These are phyloP conservation scores for Lenwebbia sp. DNA, from an alignment of 345 rosid genomes.

Conservation along the genomic window DNA sequence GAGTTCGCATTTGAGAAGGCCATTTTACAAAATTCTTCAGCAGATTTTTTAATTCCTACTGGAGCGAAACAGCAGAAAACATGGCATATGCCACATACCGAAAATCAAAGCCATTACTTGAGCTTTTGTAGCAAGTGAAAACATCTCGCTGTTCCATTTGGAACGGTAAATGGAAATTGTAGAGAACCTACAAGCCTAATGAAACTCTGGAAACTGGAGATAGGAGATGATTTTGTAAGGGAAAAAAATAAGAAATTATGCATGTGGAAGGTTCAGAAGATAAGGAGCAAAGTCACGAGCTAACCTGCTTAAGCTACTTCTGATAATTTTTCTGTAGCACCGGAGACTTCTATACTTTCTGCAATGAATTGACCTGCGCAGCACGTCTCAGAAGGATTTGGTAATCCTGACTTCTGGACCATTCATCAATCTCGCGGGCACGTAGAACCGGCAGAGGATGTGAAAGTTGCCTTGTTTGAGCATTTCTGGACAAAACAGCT, in stretches of 20 bases:
- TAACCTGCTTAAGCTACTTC: slow-evolving; percentile 4
- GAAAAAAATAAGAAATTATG: neutral
- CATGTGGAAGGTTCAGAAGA: neutral
- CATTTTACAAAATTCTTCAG: neutral
- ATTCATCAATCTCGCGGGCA: slow-evolving; percentile 90
- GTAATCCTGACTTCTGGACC: slow-evolving; percentile 82
- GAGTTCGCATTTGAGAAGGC: neutral
- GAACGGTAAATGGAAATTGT: neutral
- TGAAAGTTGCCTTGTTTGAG: slow-evolving; percentile 88
- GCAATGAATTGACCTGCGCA: slow-evolving; percentile 15
- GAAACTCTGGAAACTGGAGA: neutral
- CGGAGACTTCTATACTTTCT: slow-evolving; percentile 20
- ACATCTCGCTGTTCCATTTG: neutral
- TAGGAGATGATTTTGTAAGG: neutral
- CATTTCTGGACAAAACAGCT: slow-evolving; percentile 45
- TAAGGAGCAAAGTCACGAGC: neutral
- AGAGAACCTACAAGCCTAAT: neutral
- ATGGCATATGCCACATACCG: neutral
- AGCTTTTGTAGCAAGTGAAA: neutral
- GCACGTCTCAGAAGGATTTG: slow-evolving; percentile 58
- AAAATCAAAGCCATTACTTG: neutral
- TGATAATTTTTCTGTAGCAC: neutral
- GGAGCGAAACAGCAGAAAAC: neutral
- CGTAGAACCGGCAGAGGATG: slow-evolving; percentile 98
- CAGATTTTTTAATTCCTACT: neutral